Evolutionary conservation across 768 basidiomycete species (phyloP).

Genomic region (Podaxis pistillaris): DNA sequence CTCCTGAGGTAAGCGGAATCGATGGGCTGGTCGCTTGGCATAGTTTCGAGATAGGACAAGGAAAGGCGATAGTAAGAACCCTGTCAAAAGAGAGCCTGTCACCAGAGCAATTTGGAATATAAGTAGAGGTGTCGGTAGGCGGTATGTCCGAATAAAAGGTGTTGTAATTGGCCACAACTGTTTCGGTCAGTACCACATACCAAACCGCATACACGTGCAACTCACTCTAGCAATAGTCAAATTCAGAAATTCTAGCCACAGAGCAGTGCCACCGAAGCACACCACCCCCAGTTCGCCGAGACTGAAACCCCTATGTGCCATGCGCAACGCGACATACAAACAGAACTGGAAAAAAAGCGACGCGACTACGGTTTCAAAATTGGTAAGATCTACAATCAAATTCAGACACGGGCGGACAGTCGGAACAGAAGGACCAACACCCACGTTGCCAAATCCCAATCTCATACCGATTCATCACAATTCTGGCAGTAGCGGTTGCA

Average conservation of each 20-base stretch:
- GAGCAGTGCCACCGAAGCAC: slow-evolving; percentile 81
- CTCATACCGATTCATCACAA: slow-evolving; percentile 38
- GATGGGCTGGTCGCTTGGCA: slow-evolving; percentile 80
- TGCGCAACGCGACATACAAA: slow-evolving; percentile 82
- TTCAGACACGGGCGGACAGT: neutral
- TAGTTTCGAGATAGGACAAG: slow-evolving; percentile 90
- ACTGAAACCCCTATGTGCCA: slow-evolving; percentile 94
- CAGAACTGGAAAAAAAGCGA: slow-evolving; percentile 90
- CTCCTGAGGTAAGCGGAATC: slow-evolving; percentile 81
- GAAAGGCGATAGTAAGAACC: slow-evolving; percentile 91
- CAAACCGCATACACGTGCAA: slow-evolving; percentile 9
- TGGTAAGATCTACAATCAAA: slow-evolving; percentile 60
- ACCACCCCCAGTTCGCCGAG: slow-evolving; percentile 91
- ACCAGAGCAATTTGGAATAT: slow-evolving; percentile 92
- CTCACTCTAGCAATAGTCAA: slow-evolving; percentile 80
- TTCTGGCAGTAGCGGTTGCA: slow-evolving; percentile 47
- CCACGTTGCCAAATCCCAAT: slow-evolving; percentile 72
- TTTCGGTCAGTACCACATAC: slow-evolving; percentile 1
- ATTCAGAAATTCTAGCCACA: slow-evolving; percentile 85
- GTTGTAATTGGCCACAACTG: slow-evolving; percentile 81
- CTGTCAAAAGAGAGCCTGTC: slow-evolving; percentile 88
- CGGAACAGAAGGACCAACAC: slow-evolving; percentile 23
- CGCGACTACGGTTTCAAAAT: slow-evolving; percentile 69
- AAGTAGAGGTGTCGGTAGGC: slow-evolving; percentile 88
- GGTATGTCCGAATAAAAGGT: slow-evolving; percentile 86